Evolutionary conservation across 2,329 filamentous ascomycete genomes (phyloP).

Genomic region (Colletotrichum truncatum): DNA sequence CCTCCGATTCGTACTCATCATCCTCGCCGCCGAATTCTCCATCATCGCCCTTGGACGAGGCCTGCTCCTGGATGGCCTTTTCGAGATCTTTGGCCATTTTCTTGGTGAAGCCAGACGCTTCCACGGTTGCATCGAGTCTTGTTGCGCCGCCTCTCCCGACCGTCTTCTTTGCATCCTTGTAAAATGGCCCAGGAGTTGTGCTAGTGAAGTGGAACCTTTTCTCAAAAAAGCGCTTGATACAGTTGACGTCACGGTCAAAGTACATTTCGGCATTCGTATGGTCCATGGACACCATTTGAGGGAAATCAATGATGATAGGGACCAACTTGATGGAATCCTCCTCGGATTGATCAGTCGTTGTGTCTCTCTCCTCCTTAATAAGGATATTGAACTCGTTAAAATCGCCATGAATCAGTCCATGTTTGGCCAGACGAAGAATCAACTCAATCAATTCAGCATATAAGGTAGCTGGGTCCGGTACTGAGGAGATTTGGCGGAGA

Average conservation of each 20-base stretch:
- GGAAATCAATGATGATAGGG: conserved; percentile 95
- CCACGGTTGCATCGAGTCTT: conserved; percentile 86
- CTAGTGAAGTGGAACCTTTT: conserved; percentile 88
- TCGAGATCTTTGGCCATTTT: conserved; percentile 97
- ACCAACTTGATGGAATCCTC: conserved; percentile 64
- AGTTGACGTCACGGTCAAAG: conserved; percentile 95
- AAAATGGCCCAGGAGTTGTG: conserved; percentile 85
- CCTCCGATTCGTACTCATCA: conserved; percentile 37
- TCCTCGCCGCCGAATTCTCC: conserved; percentile 46
- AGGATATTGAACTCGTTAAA: conserved; percentile 99
- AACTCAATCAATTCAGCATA: conserved; percentile 92
- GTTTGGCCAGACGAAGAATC: conserved; percentile 82
- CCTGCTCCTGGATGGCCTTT: conserved; percentile 85
- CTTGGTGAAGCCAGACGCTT: conserved; percentile 94
- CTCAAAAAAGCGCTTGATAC: conserved; percentile 94
- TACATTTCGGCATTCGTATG: conserved; percentile 96
- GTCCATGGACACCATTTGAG: conserved; percentile 96
- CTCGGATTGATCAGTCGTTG: conserved; percentile 49
- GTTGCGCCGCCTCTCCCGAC: conserved; percentile 71
- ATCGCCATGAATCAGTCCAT: conserved; percentile 95
- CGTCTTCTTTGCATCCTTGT: conserved; percentile 81
- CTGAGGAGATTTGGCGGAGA: conserved; percentile 84
- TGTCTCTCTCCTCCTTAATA: conserved; percentile 75
- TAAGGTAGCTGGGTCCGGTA: conserved; percentile 84
- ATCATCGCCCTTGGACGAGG: conserved; percentile 52